Base-by-base conservation (phyloP, 441 rosid species). In the Pelargonium fulgidum region DNA sequence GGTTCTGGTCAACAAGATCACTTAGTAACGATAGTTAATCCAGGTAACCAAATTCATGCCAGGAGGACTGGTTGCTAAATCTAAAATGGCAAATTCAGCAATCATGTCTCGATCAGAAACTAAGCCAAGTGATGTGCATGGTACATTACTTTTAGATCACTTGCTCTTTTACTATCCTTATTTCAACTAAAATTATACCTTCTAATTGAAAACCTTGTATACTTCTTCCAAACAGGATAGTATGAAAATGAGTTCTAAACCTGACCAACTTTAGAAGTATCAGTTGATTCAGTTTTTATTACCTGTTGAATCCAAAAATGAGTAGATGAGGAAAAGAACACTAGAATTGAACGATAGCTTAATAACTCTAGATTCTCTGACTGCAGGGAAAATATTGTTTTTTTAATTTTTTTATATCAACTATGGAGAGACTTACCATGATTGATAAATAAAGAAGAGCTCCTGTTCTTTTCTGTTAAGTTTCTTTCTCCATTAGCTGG, bases 371-470 rank as follows among this genome's bases (percentile, higher is more conserved):
- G 64, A 14, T 47, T 7, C 17, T 4, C 10, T 62, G 44, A 65
- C 58, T 22, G 19, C 24, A 11, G 16, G 59, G 65, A 1, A 42
- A 39, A 39, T 13, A 1, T 67, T 44, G 65, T 20, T 61, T 67
- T 66, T 24, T 24, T 24, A 1, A 1, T n/a, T n/a, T 22, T 24
- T 24, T 24, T 24, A 1, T 24, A 24, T 24, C 29, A 24, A 24
- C 29, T 24, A 24, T 24, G 29, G 29, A 24, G 63, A 48, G 41
- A 68, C 79, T 70, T 75, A 84, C 88, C 88, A 26, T 82, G 86
- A 71, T 87, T 84, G 66, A 85, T 69, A 67, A 80, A 84, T 20
- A 61, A 66, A 29, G 85, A 67, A 63, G 76, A 10, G 36, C 62
- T 73, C 66, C 6, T 73, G 33, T 79, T 81, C 68, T 82, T 81